Conservation (phyloP, 352 stramenopile genomes). For the Pythium brassicae region DNA sequence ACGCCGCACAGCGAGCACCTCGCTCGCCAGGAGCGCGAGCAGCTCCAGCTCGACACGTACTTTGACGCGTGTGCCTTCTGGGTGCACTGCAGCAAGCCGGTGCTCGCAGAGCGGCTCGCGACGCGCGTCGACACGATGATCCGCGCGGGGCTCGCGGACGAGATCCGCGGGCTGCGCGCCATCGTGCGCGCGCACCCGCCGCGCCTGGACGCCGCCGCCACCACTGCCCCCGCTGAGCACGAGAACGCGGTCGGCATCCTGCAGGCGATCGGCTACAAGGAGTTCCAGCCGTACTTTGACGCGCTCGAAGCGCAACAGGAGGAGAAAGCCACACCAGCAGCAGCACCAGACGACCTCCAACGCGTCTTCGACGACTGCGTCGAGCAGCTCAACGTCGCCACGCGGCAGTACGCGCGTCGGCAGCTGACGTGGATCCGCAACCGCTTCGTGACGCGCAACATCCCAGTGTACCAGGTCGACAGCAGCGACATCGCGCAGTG, state of each 20-base stretch:
- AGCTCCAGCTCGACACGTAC: slow-evolving; percentile 45
- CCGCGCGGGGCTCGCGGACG: slow-evolving; percentile 61
- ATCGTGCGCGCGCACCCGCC: slow-evolving; percentile 49
- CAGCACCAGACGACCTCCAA: slow-evolving; percentile 19
- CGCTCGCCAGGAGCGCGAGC: slow-evolving; percentile 42
- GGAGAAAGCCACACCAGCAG: background rate
- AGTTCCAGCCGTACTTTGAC: slow-evolving; percentile 84
- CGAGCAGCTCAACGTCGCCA: slow-evolving; percentile 77
- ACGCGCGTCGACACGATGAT: slow-evolving; percentile 83
- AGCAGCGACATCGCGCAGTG: slow-evolving; percentile 70
- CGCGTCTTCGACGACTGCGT: slow-evolving; percentile 53
- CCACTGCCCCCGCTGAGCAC: background rate
- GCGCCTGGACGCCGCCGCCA: slow-evolving; percentile 10
- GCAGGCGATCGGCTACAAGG: slow-evolving; percentile 89
- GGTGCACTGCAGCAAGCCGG: slow-evolving; percentile 69
- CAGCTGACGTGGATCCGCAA: slow-evolving; percentile 89
- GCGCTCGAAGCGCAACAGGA: slow-evolving; percentile 35
- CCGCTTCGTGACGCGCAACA: slow-evolving; percentile 78
- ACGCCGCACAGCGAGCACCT: slow-evolving; percentile 69
- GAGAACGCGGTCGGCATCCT: slow-evolving; percentile 69
- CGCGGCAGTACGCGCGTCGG: slow-evolving; percentile 79
- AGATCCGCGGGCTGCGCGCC: slow-evolving; percentile 57
- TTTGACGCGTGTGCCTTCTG: slow-evolving; percentile 84
- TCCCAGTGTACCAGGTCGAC: slow-evolving; percentile 83
- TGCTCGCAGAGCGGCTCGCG: slow-evolving; percentile 59